Evolutionary conservation across 805 yeast species (phyloP), one percentile per base, ranked within the genome.

Genomic region (Pichia cephalocereana): DNA sequence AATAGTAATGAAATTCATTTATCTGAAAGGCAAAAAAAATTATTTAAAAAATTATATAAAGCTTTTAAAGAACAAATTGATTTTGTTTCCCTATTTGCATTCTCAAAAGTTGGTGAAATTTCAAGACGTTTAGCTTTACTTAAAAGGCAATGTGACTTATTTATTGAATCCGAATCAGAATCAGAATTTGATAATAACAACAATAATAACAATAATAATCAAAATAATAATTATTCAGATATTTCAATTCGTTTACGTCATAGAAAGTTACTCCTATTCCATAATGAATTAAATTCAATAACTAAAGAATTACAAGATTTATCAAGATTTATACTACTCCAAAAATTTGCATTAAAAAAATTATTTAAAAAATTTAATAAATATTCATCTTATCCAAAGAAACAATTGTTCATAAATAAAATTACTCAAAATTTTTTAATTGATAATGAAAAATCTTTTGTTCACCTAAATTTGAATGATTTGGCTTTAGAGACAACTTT

Each of bases 311-410:
- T 84, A 28, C 86, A 82, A 56, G 76, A 81, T 52, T 66, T 86
- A 43, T 73, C 86, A n/a, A 71, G 87, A 52, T 86, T 83, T 59
- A 76, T 85, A 15, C 67, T 82, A 23, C 74, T 86, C 8, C 96
- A 86, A 59, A 80, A 82, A 57, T 80, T 87, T 3, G 95, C 80
- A 7, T 71, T 84, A 44, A 72, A 82, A 52, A 86, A 86, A 65
- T 72, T 86, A 44, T 70, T 86, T 57, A 86, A 87, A 66, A 86
- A 87, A 61, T 83, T 76, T 51, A 44, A 69, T 43, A 77, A 77
- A 57, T 70, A 77, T 57, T 70, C 71, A 46, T 55, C 56, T 7
- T 65, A 61, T 45, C 48, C 52, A 14, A 58, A 63, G 47, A 67
- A 66, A 45, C 58, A 60, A 41, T 66, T 63, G 41, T 55, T 67